Percentiles rank a stretch among this genome's conserved stretches.
Conservation (phyloP, 1,139 yeast species). For the Casaregolazyma suthepensis region DNA sequence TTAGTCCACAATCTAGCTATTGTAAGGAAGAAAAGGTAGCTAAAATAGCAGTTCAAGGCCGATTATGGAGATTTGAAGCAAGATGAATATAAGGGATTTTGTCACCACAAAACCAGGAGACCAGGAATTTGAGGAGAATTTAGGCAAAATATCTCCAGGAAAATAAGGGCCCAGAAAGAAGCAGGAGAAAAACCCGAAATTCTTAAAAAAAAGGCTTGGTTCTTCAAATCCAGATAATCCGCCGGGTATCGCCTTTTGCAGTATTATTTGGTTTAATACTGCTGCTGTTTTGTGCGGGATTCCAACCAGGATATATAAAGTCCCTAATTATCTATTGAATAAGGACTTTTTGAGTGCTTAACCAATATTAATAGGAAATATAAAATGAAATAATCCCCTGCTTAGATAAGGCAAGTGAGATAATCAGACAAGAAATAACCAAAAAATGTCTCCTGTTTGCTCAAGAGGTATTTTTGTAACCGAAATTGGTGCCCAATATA, state of each 20-base stretch:
- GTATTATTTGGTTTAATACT: background rate
- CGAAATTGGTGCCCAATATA: background rate
- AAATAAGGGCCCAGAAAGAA: background rate
- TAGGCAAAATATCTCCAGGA: background rate
- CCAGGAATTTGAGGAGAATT: background rate
- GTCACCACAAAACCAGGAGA: background rate
- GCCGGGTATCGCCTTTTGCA: background rate
- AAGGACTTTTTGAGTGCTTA: background rate
- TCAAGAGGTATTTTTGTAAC: background rate
- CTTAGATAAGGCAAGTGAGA: background rate
- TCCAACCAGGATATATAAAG: background rate
- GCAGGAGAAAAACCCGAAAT: background rate
- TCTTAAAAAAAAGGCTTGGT: background rate
- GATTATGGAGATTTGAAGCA: background rate
- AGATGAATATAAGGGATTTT: background rate
- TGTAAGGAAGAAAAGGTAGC: background rate
- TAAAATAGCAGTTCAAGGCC: background rate
- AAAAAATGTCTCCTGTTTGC: background rate
- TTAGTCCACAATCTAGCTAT: background rate
- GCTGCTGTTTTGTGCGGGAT: too few relatives aligned
- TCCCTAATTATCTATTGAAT: background rate
- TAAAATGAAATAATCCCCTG: background rate
- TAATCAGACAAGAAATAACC: background rate
- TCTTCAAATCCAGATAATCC: background rate
- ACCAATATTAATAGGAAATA: background rate